Percentiles rank a stretch among this genome's conserved stretches.
Conservation (phyloP, 2,329 filamentous ascomycete genomes). For the Colletotrichum magnum region DNA sequence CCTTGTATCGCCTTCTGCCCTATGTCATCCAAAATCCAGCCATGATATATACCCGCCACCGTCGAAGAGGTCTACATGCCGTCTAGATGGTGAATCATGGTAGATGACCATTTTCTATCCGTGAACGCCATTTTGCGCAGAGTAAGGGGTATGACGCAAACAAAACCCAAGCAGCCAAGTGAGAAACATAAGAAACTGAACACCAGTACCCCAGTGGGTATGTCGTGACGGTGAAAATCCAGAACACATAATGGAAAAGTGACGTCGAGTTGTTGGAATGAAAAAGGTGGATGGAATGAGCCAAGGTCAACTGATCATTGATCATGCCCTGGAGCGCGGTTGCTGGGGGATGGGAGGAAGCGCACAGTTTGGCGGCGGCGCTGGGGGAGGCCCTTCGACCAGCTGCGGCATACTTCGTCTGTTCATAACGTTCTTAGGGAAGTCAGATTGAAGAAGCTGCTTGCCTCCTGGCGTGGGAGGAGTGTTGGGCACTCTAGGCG, state of each 20-base stretch:
- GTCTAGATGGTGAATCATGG: constrained; percentile 20
- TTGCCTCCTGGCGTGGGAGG: constrained; percentile 2
- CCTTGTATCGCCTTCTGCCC: constrained; percentile 10
- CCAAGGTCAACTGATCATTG: constrained; percentile 1
- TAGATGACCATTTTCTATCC: constrained; percentile 27
- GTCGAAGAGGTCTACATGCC: constrained; percentile 31
- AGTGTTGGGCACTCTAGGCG: constrained; percentile 14
- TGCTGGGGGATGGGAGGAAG: constrained; percentile 65
- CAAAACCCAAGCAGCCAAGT: constrained; percentile 16
- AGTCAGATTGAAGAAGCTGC: constrained; percentile 13
- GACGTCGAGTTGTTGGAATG: background rate
- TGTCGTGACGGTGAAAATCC: background rate
- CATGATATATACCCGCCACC: constrained; percentile 24
- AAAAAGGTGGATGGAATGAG: background rate
- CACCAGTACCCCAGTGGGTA: constrained; percentile 13
- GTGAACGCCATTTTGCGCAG: constrained; percentile 39
- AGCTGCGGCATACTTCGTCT: constrained; percentile 67
- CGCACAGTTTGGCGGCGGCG: constrained; percentile 68
- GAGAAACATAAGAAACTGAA: constrained; percentile 25
- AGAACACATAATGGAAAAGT: too few relatives aligned
- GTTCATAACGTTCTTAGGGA: constrained; percentile 47
- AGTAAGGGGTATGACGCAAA: constrained; percentile 40
- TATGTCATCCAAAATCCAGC: constrained; percentile 24
- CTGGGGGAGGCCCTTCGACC: constrained; percentile 65
- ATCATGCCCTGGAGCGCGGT: constrained; percentile 14